Percentiles rank a stretch among this genome's conserved stretches.
Evolutionary conservation across 352 stramenopile genomes (phyloP).

Genomic region (Globisporangium middletonii): DNA sequence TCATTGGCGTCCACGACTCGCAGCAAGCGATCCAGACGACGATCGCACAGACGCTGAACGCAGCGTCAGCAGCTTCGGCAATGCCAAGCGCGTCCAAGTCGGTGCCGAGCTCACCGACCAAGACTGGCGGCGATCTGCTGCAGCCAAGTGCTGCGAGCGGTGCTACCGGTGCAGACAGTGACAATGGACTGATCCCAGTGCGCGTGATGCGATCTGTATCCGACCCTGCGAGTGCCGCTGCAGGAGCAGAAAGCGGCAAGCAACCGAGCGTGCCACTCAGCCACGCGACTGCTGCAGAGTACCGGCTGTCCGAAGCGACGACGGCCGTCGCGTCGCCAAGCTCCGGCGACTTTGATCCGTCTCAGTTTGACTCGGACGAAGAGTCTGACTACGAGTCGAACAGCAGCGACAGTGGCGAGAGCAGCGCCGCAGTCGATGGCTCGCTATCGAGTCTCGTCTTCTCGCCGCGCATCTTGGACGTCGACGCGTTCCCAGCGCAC

Average conservation of each 20-base stretch:
- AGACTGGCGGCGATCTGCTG: neutral
- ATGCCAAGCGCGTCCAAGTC: slow-evolving; percentile 23
- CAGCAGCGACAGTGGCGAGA: slow-evolving; percentile 27
- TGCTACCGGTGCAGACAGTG: neutral
- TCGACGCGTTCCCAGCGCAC: slow-evolving; percentile 30
- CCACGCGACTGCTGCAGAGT: neutral
- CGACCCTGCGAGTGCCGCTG: slow-evolving; percentile 5
- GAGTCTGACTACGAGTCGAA: slow-evolving; percentile 28
- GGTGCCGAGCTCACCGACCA: slow-evolving; percentile 33
- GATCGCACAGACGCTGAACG: slow-evolving; percentile 31
- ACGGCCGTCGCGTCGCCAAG: slow-evolving; percentile 11
- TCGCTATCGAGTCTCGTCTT: slow-evolving; percentile 23
- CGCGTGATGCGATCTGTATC: slow-evolving; percentile 25
- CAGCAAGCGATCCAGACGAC: slow-evolving; percentile 44
- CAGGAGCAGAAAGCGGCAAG: neutral
- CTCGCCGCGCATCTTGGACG: slow-evolving; percentile 48
- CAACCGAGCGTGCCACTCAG: slow-evolving; percentile 5
- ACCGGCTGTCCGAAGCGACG: slow-evolving; percentile 5
- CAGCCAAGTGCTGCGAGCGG: neutral
- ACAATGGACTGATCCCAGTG: slow-evolving; percentile 8
- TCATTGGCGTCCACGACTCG: slow-evolving; percentile 90
- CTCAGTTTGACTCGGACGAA: slow-evolving; percentile 16
- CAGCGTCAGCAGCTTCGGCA: slow-evolving; percentile 1
- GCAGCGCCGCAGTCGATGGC: slow-evolving; percentile 13
- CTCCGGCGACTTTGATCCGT: slow-evolving; percentile 26